These are phyloP conservation scores for Balamuthia mandrillaris DNA, from an alignment of 208 protist genomes.

Conservation along the genomic window DNA sequence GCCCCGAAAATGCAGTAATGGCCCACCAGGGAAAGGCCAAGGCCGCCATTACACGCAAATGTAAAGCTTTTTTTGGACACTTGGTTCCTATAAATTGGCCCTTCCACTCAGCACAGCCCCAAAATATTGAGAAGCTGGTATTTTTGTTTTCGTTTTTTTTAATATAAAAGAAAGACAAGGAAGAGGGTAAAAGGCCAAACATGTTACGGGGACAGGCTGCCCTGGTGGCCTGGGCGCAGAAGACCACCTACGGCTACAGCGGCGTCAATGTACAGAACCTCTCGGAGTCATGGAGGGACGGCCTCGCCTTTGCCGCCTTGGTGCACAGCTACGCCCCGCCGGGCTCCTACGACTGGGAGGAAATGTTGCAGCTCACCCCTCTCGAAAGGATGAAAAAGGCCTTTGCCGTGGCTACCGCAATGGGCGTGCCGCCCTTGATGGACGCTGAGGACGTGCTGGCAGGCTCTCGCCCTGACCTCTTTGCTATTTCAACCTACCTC, in stretches of 20 bases:
- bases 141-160: background rate
- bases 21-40: too few relatives aligned
- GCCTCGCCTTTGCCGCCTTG: constrained; percentile 58
- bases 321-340: constrained; percentile 54
- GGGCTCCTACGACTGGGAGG: background rate
- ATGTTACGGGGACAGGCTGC: constrained; percentile 13
- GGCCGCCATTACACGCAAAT: too few relatives aligned
- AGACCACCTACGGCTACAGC: constrained; percentile 64
- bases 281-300: constrained; percentile 57
- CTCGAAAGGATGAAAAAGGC: constrained; percentile 30
- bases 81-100: too few relatives aligned
- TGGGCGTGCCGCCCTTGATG: constrained; percentile 68
- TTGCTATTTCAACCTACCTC: constrained; percentile 77
- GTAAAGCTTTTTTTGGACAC: too few relatives aligned
- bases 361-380: background rate
- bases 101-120: too few relatives aligned
- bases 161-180: background rate
- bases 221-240: constrained; percentile 59
- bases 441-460: constrained; percentile 68
- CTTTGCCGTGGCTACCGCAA: constrained; percentile 67
- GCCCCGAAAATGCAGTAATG: too few relatives aligned
- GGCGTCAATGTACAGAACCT: constrained; percentile 70
- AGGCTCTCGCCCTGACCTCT: constrained; percentile 58
- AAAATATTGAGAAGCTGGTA: too few relatives aligned
- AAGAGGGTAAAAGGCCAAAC: too few relatives aligned